These are phyloP conservation scores for Brassica balearica DNA, from an alignment of 441 rosid species.

Conservation along the genomic window DNA sequence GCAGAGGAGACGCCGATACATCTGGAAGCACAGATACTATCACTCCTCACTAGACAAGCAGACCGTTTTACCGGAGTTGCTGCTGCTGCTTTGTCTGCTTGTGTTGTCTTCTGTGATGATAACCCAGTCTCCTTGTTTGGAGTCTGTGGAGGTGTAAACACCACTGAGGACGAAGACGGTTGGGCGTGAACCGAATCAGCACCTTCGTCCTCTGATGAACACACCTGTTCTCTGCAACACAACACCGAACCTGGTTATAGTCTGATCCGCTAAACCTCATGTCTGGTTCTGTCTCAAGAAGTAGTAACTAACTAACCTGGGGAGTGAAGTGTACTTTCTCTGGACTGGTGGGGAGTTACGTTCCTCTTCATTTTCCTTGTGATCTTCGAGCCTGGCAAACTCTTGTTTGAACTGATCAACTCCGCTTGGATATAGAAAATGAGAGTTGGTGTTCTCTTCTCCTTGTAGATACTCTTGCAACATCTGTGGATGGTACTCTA, in stretches of 20 bases:
- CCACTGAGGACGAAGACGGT: slow-evolving; percentile 52
- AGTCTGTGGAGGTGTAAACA: slow-evolving; percentile 55
- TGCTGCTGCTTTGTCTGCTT: slow-evolving; percentile 47
- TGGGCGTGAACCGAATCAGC: slow-evolving; percentile 52
- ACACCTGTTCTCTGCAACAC: slow-evolving; percentile 71
- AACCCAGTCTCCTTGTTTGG: slow-evolving; percentile 39
- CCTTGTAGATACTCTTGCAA: slow-evolving; percentile 88
- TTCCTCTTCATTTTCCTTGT: slow-evolving; percentile 62
- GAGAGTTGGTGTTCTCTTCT: slow-evolving; percentile 72
- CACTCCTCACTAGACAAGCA: slow-evolving; percentile 71
- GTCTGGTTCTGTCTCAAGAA: slow-evolving; percentile 1
- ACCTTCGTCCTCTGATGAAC: slow-evolving; percentile 54
- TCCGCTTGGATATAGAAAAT: slow-evolving; percentile 94
- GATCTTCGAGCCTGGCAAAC: slow-evolving; percentile 92
- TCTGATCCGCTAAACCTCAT: neutral
- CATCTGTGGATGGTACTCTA: slow-evolving; percentile 99
- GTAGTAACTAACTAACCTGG: slow-evolving; percentile 60
- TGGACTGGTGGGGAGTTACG: slow-evolving; percentile 32
- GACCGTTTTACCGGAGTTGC: slow-evolving; percentile 40
- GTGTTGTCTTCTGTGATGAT: slow-evolving; percentile 46
- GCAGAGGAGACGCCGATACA: slow-evolving; percentile 56
- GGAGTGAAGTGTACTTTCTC: slow-evolving; percentile 91
- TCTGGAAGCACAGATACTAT: slow-evolving; percentile 85
- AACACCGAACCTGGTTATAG: neutral
- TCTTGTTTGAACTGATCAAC: slow-evolving; percentile 86